phyloP scores from a whole-genome alignment of 2,329 filamentous ascomycete species.

The Sporothrix schenckii region DNA sequence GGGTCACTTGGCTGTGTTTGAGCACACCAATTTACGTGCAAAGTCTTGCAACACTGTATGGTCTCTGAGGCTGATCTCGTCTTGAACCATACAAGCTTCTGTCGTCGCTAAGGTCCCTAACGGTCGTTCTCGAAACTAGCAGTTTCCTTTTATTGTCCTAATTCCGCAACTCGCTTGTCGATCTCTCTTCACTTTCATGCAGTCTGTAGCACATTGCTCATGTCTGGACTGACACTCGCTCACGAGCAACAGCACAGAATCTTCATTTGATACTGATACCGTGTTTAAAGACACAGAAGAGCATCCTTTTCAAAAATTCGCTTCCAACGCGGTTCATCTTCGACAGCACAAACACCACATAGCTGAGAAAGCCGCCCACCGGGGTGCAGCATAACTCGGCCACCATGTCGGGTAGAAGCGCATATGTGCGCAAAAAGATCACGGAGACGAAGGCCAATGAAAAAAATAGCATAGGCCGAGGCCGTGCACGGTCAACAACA shows the following conservation, averaged over 20 bases:
- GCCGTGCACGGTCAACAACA: conserved; percentile 45
- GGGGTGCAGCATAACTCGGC: neutral
- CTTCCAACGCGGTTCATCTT: neutral
- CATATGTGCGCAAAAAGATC: conserved; percentile 62
- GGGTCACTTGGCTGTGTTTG: conserved; percentile 12
- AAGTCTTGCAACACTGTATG: neutral
- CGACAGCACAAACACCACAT: neutral
- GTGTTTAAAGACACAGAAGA: neutral
- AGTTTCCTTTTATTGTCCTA: conserved; percentile 16
- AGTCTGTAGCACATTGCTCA: neutral
- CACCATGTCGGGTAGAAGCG: conserved; percentile 62
- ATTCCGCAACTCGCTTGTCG: neutral
- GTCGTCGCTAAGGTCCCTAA: neutral
- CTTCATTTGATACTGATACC: neutral
- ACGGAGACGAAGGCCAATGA: conserved; percentile 51
- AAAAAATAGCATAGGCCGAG: conserved; percentile 37
- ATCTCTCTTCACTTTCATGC: conserved; percentile 4
- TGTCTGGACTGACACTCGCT: neutral
- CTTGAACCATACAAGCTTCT: neutral
- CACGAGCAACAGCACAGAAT: no score
- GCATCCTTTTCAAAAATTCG: neutral
- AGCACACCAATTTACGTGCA: conserved; percentile 9
- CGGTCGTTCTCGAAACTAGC: conserved; percentile 13
- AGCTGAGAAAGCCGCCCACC: neutral
- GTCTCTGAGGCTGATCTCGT: neutral